Conservation (phyloP, 2,329 filamentous ascomycete genomes). For the Teratosphaeria viscida region DNA sequence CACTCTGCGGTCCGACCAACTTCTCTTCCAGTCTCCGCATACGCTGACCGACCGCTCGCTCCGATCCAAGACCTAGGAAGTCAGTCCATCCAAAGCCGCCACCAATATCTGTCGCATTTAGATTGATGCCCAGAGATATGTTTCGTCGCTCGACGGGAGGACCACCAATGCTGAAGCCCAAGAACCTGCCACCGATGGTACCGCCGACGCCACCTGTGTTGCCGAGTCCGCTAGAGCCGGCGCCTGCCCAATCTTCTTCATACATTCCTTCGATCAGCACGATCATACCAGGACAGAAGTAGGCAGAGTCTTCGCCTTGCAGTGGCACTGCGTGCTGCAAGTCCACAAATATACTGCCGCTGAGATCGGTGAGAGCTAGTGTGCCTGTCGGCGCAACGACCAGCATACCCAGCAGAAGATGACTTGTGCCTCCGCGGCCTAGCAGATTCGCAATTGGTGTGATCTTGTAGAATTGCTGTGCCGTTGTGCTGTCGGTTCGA, state of each 20-base stretch:
- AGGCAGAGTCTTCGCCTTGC: slow-evolving; percentile 62
- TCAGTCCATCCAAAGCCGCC: slow-evolving; percentile 95
- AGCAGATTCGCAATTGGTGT: slow-evolving; percentile 70
- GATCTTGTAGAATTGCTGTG: slow-evolving; percentile 67
- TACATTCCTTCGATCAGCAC: slow-evolving; percentile 93
- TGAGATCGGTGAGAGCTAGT: slow-evolving; percentile 74
- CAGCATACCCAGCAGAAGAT: slow-evolving; percentile 79
- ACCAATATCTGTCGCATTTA: slow-evolving; percentile 46
- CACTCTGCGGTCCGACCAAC: slow-evolving; percentile 39
- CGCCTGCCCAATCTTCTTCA: slow-evolving; percentile 73
- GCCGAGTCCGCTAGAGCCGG: slow-evolving; percentile 48
- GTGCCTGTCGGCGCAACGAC: slow-evolving; percentile 70
- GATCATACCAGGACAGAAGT: slow-evolving; percentile 94
- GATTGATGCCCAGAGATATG: slow-evolving; percentile 59
- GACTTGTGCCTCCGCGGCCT: slow-evolving; percentile 71
- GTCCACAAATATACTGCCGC: slow-evolving; percentile 78
- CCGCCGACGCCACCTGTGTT: slow-evolving; percentile 76
- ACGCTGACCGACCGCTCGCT: slow-evolving; percentile 67
- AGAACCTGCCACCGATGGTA: slow-evolving; percentile 81
- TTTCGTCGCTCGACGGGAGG: slow-evolving; percentile 81
- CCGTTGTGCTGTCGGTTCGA: slow-evolving; percentile 47
- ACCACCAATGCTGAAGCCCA: slow-evolving; percentile 82
- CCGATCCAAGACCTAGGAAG: slow-evolving; percentile 83
- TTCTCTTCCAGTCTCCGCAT: slow-evolving; percentile 74
- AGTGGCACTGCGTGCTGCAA: slow-evolving; percentile 70